Evolutionary conservation across 495 filamentous ascomycete species (phyloP), one percentile per base, ranked within the genome.

Genomic region (Penicillium subrubescens): DNA sequence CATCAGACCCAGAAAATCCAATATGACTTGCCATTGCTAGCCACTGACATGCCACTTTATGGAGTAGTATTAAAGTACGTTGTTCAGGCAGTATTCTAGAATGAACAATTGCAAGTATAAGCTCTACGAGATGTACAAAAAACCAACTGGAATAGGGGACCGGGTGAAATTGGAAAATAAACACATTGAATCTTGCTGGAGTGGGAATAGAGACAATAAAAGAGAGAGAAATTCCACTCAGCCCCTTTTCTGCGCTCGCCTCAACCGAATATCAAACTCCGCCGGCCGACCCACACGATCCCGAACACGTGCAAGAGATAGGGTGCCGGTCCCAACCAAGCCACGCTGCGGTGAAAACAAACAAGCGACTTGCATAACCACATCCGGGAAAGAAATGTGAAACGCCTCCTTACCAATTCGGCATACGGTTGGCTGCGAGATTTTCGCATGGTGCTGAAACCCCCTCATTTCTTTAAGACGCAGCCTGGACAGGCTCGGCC

Each of bases 211-310:
- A 77, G 74, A 79, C 69, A 76, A 74, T 76, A 75, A 81, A 78
- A 79, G 76, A 81, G 76, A 81, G 77, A 79, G 78, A 75, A 79
- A 75, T 79, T 79, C 79, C 79, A 77, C 75, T 79, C 77, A 71
- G 71, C 73, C 77, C 79, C 74, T 77, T 79, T 79, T 75, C 74
- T 75, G 71, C 73, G 71, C 79, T 77, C 77, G 77, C 69, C 63
- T 74, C 71, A 74, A 74, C 80, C 79, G 76, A 81, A 79, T 78
- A 78, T 80, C 79, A 81, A 82, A 82, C 79, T 82, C 80, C 80
- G 75, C 78, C 72, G 76, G 72, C 76, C 76, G 72, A 75, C 75
- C 75, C 74, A 76, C 72, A 74, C 73, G 66, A 72, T 79, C 68
- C 70, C 71, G 75, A 76, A 75, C 65, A 72, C 70, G 72, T 78